These are phyloP conservation scores for Poronia punctata DNA, from an alignment of 495 filamentous ascomycete genomes.

Conservation along the genomic window DNA sequence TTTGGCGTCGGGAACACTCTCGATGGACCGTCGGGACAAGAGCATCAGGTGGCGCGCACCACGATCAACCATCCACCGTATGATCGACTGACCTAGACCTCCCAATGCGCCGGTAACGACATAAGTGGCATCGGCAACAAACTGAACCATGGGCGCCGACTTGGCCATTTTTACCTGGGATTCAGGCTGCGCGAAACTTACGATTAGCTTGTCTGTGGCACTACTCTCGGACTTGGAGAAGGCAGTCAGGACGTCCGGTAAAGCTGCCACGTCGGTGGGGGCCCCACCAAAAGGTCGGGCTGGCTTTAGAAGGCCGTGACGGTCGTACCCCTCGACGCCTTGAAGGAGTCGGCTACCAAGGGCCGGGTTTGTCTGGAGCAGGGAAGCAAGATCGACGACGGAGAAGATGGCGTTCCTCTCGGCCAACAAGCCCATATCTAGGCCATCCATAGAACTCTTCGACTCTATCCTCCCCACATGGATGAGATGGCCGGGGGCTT, in stretches of 20 bases:
- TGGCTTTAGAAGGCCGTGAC: conserved; percentile 8
- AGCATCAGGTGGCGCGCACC: conserved; percentile 46
- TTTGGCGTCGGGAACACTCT: conserved; percentile 1
- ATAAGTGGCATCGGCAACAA: conserved; percentile 30
- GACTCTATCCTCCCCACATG: conserved; percentile 18
- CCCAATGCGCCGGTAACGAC: conserved; percentile 48
- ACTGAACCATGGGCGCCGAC: background rate
- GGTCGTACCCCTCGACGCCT: conserved; percentile 16
- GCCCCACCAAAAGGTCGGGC: conserved; percentile 25
- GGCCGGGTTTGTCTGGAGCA: conserved; percentile 14
- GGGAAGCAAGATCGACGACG: conserved; percentile 14
- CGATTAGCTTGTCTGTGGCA: conserved; percentile 44
- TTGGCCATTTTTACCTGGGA: conserved; percentile 6
- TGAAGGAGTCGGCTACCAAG: conserved; percentile 16
- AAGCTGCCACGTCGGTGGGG: conserved; percentile 26
- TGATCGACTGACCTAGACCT: conserved; percentile 44
- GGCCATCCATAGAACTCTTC: conserved; percentile 1
- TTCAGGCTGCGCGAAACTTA: conserved; percentile 19
- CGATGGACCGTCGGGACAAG: conserved; percentile 36
- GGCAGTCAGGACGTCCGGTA: conserved; percentile 35
- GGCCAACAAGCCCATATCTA: conserved; percentile 10
- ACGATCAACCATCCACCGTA: conserved; percentile 37
- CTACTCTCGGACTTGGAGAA: conserved; percentile 42
- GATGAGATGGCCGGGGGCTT: conserved; percentile 18
- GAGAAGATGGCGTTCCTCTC: conserved; percentile 16